A percentile compares a stretch with the other conserved stretches of the same genome.
phyloP scores from a whole-genome alignment of 805 yeast species.

The Ogataea pini region DNA sequence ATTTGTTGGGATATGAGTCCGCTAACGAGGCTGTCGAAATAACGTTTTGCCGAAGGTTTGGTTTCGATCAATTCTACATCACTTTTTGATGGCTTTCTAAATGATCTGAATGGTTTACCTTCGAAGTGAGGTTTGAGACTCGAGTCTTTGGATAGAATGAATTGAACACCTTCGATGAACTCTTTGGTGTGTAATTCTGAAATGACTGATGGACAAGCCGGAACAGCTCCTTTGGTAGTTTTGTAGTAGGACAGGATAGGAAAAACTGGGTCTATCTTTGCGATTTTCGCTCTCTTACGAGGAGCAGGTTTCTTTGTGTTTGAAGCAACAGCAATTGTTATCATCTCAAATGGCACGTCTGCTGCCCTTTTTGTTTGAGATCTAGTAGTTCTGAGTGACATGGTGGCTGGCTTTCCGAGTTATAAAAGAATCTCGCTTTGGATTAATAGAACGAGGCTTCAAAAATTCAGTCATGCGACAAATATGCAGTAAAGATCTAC shows the following conservation, averaged over 20 bases:
- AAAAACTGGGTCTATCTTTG: neutral
- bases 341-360: neutral
- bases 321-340: neutral
- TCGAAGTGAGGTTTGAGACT: constrained; percentile 9
- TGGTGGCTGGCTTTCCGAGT: too few species aligned
- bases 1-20: constrained; percentile 72
- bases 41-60: constrained; percentile 27
- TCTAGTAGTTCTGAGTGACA: constrained; percentile 1
- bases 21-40: constrained; percentile 44
- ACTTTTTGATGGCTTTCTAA: neutral
- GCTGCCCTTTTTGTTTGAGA: constrained; percentile 1
- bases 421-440: too few species aligned
- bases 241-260: neutral
- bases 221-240: neutral
- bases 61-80: constrained; percentile 5
- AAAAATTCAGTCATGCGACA: neutral
- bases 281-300: neutral
- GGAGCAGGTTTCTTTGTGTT: neutral
- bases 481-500: too few species aligned
- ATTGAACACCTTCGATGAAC: constrained; percentile 28
- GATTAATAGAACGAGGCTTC: too few species aligned
- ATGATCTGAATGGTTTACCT: constrained; percentile 14
- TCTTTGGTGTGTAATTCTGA: constrained; percentile 18
- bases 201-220: neutral
- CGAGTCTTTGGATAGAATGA: constrained; percentile 30